Conservation (phyloP, 1,139 yeast species). For the Yamadazyma epiphylla region DNA sequence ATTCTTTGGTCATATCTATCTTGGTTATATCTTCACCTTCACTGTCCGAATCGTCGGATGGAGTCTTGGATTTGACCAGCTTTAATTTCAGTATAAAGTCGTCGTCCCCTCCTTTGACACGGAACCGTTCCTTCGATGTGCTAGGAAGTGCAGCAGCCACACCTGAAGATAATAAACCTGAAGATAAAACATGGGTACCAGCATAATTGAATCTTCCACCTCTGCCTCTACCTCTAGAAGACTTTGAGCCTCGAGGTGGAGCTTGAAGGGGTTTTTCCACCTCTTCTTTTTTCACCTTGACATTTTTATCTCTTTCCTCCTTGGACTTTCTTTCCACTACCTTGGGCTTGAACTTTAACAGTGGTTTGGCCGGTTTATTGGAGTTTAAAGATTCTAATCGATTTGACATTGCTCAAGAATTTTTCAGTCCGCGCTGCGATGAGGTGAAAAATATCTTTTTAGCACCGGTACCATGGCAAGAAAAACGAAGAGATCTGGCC, state of each 20-base stretch:
- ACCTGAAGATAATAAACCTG: constrained; percentile 73
- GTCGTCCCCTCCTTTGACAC: constrained; percentile 16
- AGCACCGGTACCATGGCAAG: neutral
- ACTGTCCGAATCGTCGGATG: constrained; percentile 23
- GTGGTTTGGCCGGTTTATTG: constrained; percentile 40
- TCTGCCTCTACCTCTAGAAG: constrained; percentile 30
- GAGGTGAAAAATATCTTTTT: neutral
- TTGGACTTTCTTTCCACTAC: constrained; percentile 76
- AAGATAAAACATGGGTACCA: constrained; percentile 64
- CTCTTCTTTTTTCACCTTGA: constrained; percentile 39
- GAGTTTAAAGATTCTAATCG: constrained; percentile 42
- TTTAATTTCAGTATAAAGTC: constrained; percentile 38
- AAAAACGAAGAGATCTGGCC: constrained; percentile 1
- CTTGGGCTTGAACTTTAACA: constrained; percentile 74
- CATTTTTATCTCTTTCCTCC: constrained; percentile 76
- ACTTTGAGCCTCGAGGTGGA: constrained; percentile 25
- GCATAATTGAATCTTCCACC: constrained; percentile 43
- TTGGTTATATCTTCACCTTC: constrained; percentile 36
- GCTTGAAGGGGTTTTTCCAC: constrained; percentile 17
- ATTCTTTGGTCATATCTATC: constrained; percentile 62
- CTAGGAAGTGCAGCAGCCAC: neutral
- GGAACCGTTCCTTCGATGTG: neutral
- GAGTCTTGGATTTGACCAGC: constrained; percentile 13
- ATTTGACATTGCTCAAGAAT: constrained; percentile 44
- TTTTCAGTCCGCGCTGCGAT: neutral